phyloP scores from a whole-genome alignment of 495 filamentous ascomycete species.

The Penicillium mononematosum region DNA sequence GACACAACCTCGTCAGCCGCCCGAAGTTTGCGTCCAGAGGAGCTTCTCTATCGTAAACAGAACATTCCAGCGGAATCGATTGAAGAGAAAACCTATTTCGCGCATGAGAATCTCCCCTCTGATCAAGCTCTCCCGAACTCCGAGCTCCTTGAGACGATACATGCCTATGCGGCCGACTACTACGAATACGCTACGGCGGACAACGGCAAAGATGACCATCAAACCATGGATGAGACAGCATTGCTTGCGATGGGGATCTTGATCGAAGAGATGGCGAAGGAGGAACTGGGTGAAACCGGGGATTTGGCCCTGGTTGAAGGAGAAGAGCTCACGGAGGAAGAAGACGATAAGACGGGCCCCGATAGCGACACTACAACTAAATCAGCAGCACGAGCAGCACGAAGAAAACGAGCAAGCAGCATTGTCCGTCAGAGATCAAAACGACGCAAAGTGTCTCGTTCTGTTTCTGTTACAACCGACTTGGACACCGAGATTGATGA shows the following conservation, averaged over 20 bases:
- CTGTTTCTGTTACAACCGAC: constrained; percentile 24
- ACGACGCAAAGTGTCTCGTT: constrained; percentile 26
- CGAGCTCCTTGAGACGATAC: constrained; percentile 73
- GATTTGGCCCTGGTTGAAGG: constrained; percentile 75
- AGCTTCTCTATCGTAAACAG: constrained; percentile 66
- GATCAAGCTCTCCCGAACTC: constrained; percentile 62
- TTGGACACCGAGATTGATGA: constrained; percentile 30
- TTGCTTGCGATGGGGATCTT: constrained; percentile 78
- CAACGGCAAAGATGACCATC: constrained; percentile 48
- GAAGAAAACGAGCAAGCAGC: constrained; percentile 11
- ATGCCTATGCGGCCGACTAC: constrained; percentile 70
- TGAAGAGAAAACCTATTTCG: constrained; percentile 72
- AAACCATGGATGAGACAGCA: constrained; percentile 82
- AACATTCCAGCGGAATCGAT: constrained; percentile 62
- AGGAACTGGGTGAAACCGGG: constrained; percentile 65
- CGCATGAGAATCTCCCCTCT: constrained; percentile 52
- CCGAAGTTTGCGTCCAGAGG: constrained; percentile 63
- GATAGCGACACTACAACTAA: constrained; percentile 11
- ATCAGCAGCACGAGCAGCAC: constrained; percentile 4
- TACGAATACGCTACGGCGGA: constrained; percentile 51
- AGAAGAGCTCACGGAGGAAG: constrained; percentile 35
- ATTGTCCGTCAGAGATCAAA: constrained; percentile 26
- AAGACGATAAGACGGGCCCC: constrained; percentile 13
- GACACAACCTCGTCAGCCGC: constrained; percentile 54
- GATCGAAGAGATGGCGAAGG: constrained; percentile 69